Conservation (phyloP, 2,329 filamentous ascomycete genomes). For the Phoma sp. region DNA sequence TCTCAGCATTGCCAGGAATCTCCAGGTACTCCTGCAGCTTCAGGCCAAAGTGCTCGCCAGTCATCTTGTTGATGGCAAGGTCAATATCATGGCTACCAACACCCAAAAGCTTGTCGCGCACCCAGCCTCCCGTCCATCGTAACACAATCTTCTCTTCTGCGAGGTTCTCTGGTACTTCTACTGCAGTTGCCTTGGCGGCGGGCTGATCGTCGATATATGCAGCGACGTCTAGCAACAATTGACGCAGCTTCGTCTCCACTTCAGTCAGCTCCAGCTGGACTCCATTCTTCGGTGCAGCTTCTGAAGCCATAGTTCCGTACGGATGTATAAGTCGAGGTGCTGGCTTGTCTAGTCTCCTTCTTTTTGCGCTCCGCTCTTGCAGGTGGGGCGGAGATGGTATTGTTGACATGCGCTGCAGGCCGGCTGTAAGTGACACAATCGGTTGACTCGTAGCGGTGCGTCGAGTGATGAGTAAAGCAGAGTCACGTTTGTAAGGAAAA, state of each 20-base stretch:
- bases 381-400: conserved; percentile 21
- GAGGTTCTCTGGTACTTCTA: conserved; percentile 53
- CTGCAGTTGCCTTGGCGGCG: conserved; percentile 41
- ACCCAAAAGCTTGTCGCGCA: conserved; percentile 80
- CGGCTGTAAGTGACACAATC: conserved; percentile 3
- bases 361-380: conserved; percentile 40
- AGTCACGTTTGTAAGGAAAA: conserved; percentile 31
- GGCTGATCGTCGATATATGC: conserved; percentile 63
- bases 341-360: conserved; percentile 32
- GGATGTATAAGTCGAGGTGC: conserved; percentile 30
- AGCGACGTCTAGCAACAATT: conserved; percentile 83
- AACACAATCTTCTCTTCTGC: conserved; percentile 60
- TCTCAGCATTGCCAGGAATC: conserved; percentile 63
- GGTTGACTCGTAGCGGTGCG: conserved; percentile 8
- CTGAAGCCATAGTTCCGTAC: conserved; percentile 38
- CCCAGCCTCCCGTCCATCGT: conserved; percentile 86
- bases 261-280: conserved; percentile 65
- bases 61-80: conserved; percentile 85
- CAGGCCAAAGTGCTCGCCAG: conserved; percentile 75
- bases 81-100: conserved; percentile 80
- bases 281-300: conserved; percentile 15
- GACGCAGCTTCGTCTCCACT: conserved; percentile 73
- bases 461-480: conserved; percentile 14
- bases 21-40: conserved; percentile 72
- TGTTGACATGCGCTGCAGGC: conserved; percentile 40